Evolutionary conservation across 768 basidiomycete species (phyloP), one percentile per base, ranked within the genome.

Genomic region (Auriscalpium vulgare): DNA sequence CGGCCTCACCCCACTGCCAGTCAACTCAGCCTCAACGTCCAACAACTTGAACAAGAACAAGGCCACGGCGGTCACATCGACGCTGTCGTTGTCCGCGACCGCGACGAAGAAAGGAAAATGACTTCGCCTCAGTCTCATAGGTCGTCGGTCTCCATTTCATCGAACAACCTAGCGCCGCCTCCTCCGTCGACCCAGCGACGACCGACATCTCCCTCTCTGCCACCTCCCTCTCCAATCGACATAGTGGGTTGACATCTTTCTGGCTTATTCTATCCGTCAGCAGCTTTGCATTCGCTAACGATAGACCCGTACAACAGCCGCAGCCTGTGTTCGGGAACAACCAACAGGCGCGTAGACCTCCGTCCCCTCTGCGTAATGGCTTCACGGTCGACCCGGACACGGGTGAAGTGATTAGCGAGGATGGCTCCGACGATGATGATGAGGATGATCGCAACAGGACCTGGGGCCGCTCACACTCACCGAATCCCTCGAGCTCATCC

Each of bases 321-420:
- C 74, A 77, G 55, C 75, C 77, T 4, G 75, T 78, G 46, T 71
- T 68, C 51, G 73, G 72, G 7, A 57, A 64, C 44, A 60, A 58
- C 37, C 60, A 67, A 19, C 69, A 68, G 17, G 66, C 66, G 56
- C 69, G 75, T n/a, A 74, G 87, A 37, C 83, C 87, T 8, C 82
- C 82, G 13, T 90, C 88, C 11, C 88, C 88, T 11, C 79, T 91
- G 8, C 77, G 88, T 11, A 84, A 88, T 60, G 78, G 77, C 35
- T 79, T 78, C 61, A 69, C 79, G 11, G 75, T 80, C 60, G 77
- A 82, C 59, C 81, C 83, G 8, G 74, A 69, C 47, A 83, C 82
- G 8, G 83, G 82, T 29, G 66, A 70, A 40, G 54, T 67, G 55
- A 66, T 53, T 19, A 63, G 63, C 38, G 66, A 67, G 10, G 78